Evolutionary conservation across 495 filamentous ascomycete genomes (phyloP).

Genomic region (Penicillium diatomitis): DNA sequence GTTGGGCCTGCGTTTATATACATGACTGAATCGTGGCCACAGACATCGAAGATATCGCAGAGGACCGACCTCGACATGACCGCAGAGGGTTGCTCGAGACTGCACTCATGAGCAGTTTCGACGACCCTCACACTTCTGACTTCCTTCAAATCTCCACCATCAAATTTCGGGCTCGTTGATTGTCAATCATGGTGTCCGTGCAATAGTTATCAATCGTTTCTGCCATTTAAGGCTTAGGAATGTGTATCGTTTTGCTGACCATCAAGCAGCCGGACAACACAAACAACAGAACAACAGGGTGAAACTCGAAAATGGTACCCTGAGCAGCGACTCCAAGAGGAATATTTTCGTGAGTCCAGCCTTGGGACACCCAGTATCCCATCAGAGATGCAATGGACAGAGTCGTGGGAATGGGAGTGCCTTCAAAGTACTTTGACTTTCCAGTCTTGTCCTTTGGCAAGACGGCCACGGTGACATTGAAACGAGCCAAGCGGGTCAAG

Average conservation of each 20-base stretch:
- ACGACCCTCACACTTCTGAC: too few species aligned
- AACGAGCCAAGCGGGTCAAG: constrained; percentile 85
- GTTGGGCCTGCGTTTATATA: too few species aligned
- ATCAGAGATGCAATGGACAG: constrained; percentile 71
- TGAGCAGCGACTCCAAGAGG: constrained; percentile 58
- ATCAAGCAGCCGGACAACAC: constrained; percentile 79
- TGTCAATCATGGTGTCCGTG: too few species aligned
- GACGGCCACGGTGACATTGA: constrained; percentile 86
- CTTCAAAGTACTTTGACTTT: constrained; percentile 92
- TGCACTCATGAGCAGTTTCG: too few species aligned
- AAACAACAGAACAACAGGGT: constrained; percentile 78
- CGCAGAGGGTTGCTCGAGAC: too few species aligned
- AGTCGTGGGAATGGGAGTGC: constrained; percentile 89
- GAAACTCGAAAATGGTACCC: constrained; percentile 70
- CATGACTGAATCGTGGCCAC: too few species aligned
- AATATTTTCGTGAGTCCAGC: constrained; percentile 68
- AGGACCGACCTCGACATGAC: too few species aligned
- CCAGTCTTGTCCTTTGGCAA: constrained; percentile 86
- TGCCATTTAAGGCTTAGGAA: constrained; percentile 71
- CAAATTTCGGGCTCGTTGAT: too few species aligned
- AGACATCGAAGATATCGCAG: too few species aligned
- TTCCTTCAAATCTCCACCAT: too few species aligned
- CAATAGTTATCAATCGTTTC: not conserved
- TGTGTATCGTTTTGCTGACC: constrained; percentile 89
- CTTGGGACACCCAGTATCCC: constrained; percentile 78